A percentile compares a stretch with the other conserved stretches of the same genome.
Evolutionary conservation across 768 basidiomycete species (phyloP).

Genomic region (Termitomyces heimii): DNA sequence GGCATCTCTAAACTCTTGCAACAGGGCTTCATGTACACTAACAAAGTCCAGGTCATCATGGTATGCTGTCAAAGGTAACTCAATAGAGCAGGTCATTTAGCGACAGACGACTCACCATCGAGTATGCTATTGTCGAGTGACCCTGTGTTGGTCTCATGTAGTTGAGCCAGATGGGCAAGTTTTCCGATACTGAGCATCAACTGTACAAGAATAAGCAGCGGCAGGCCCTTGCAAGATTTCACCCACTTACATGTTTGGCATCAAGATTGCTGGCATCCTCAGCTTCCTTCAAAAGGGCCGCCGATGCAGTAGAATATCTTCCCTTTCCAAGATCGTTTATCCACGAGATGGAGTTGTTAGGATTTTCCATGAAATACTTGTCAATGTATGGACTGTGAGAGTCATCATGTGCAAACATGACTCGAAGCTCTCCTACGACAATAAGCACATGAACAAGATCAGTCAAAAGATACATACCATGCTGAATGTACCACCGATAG

Average conservation of each 20-base stretch:
- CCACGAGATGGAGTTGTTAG: constrained; percentile 71
- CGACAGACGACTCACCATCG: constrained; percentile 38
- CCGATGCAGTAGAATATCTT: constrained; percentile 60
- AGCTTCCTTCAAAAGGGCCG: constrained; percentile 59
- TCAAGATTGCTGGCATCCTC: constrained; percentile 49
- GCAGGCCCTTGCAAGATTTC: constrained; percentile 10
- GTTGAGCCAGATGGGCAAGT: constrained; percentile 72
- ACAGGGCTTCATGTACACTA: constrained; percentile 70
- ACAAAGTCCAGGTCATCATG: constrained; percentile 87
- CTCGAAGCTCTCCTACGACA: constrained; percentile 65
- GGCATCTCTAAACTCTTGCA: constrained; percentile 52
- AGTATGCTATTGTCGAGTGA: constrained; percentile 42
- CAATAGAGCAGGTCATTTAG: not conserved
- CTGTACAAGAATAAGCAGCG: constrained; percentile 31
- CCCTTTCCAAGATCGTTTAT: constrained; percentile 75
- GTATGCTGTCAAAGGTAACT: constrained; percentile 47
- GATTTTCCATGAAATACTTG: constrained; percentile 58
- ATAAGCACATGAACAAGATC: not conserved
- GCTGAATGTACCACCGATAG: constrained; percentile 91
- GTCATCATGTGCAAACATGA: constrained; percentile 75
- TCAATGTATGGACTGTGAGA: constrained; percentile 60
- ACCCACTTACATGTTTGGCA: constrained; percentile 65
- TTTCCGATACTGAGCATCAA: constrained; percentile 90
- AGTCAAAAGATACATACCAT: constrained; percentile 43
- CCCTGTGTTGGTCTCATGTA: constrained; percentile 50